Base-by-base conservation (phyloP, 805 yeast species). In the Lipomyces mesembrius region DNA sequence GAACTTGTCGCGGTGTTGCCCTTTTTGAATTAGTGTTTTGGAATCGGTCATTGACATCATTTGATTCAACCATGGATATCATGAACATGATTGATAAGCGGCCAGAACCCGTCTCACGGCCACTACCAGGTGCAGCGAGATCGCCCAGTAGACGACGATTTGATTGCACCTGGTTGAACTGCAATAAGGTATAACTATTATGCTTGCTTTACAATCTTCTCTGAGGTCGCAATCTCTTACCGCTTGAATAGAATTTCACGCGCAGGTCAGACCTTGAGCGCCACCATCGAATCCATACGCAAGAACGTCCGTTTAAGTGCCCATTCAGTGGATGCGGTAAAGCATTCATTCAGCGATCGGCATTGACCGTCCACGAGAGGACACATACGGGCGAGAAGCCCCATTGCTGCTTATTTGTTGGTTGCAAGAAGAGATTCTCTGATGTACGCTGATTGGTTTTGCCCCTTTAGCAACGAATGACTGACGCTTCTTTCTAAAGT, bases 341-440 rank as follows among this genome's bases (percentile, higher is more conserved):
- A 78, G 90, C 95, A 5, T 92, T 92, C 76, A 88, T 90, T 71
- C 84, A 96, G 74, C 92, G 96, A 7, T 87, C 92, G 8, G 91
- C 95, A 1, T 80, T 91, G 63, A 88, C 87, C 70, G 91, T 93
- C 2, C 97, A 92, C 77, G 82, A 83, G 72, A 82, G 97, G 63
- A 92, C 96, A 7, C 97, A 92, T 78, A 92, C 97, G 0, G 97
- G 97, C 55, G 97, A 92, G 76, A 90, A 91, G 76, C 97, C 97
- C 1, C 95, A 90, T 75, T 87, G 85, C 60, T 92, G 97, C 77
- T 84, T 86, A 20, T 90, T 84, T 71, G 91, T 93, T 0, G 91
- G 91, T 9, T 92, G 97, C 79, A 77, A 86, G 62, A 91, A 92
- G 77, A 82, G 89, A 68, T 92, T 92, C 75, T 84, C 90, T 63